Conservation (phyloP, 225 moss, liverwort and hornwort genomes). For the Climacium dendroides region DNA sequence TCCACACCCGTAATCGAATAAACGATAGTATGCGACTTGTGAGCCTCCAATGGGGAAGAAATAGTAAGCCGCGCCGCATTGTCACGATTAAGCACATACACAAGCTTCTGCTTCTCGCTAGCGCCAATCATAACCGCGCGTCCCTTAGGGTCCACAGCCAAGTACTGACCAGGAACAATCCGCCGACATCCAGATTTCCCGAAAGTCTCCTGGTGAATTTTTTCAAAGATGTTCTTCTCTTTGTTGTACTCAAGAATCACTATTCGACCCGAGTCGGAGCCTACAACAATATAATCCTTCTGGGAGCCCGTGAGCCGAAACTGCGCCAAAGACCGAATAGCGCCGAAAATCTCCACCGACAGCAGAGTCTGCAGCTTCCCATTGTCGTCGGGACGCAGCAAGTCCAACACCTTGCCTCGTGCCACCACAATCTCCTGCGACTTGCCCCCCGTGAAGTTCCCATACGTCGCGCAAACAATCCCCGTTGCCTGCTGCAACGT, state of each 20-base stretch:
- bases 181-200: constrained; percentile 97
- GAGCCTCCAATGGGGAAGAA: constrained; percentile 92
- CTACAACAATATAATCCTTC: constrained; percentile 94
- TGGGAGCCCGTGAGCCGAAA: constrained; percentile 94
- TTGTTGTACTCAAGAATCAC: constrained; percentile 95
- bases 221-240: constrained; percentile 90
- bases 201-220: constrained; percentile 98
- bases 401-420: constrained; percentile 81
- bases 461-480: constrained; percentile 92
- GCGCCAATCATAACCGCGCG: constrained; percentile 98
- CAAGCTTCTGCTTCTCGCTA: constrained; percentile 98
- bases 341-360: constrained; percentile 92
- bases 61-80: constrained; percentile 95
- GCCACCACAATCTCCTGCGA: constrained; percentile 96
- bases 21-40: constrained; percentile 95
- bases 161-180: constrained; percentile 94
- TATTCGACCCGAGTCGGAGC: constrained; percentile 88
- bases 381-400: constrained; percentile 85
- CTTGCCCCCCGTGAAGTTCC: constrained; percentile 93
- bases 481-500: constrained; percentile 97
- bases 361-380: constrained; percentile 90
- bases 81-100: constrained; percentile 90
- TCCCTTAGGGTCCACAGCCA: constrained; percentile 98
- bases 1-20: constrained; percentile 94
- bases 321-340: constrained; percentile 79